A percentile compares a stretch with the other conserved stretches of the same genome.
Conservation (phyloP, 2,329 filamentous ascomycete species). For the Penicillium sp. region DNA sequence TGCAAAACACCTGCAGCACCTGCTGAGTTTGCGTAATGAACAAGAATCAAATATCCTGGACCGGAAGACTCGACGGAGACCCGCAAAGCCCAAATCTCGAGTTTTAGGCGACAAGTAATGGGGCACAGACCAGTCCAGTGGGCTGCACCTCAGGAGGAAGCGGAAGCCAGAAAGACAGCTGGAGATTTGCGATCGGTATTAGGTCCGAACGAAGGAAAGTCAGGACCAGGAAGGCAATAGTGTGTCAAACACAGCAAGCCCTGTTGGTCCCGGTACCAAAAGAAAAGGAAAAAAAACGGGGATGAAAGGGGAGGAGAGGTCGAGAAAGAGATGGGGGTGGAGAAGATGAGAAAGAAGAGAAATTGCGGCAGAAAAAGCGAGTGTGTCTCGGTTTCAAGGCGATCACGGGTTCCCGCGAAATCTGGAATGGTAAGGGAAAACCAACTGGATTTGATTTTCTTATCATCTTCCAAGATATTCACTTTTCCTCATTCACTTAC, state of each 20-base stretch:
- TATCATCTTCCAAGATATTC: neutral
- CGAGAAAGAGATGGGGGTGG: slow-evolving; percentile 18
- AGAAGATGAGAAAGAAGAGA: slow-evolving; percentile 20
- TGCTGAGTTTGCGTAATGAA: slow-evolving; percentile 59
- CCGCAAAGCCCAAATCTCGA: slow-evolving; percentile 29
- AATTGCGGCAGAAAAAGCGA: slow-evolving; percentile 18
- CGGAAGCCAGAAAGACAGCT: slow-evolving; percentile 13
- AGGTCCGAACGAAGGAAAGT: slow-evolving; percentile 38
- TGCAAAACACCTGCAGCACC: slow-evolving; percentile 72
- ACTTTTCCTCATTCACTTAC: neutral
- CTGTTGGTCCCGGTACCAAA: slow-evolving; percentile 24
- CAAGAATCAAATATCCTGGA: slow-evolving; percentile 20
- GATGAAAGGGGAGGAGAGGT: slow-evolving; percentile 15
- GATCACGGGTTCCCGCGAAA: slow-evolving; percentile 24
- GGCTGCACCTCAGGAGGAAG: slow-evolving; percentile 36
- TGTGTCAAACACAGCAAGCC: slow-evolving; percentile 49
- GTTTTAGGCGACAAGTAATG: slow-evolving; percentile 32
- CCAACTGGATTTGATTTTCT: slow-evolving; percentile 12
- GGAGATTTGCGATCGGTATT: slow-evolving; percentile 12
- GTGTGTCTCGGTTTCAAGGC: slow-evolving; percentile 24
- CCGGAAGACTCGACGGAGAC: slow-evolving; percentile 12
- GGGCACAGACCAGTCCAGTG: slow-evolving; percentile 48
- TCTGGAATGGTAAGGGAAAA: slow-evolving; percentile 17
- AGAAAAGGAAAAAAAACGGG: slow-evolving; percentile 23
- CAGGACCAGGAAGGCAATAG: slow-evolving; percentile 37